Base-by-base conservation (phyloP, 495 filamentous ascomycete genomes). In the Glonium stellatum region DNA sequence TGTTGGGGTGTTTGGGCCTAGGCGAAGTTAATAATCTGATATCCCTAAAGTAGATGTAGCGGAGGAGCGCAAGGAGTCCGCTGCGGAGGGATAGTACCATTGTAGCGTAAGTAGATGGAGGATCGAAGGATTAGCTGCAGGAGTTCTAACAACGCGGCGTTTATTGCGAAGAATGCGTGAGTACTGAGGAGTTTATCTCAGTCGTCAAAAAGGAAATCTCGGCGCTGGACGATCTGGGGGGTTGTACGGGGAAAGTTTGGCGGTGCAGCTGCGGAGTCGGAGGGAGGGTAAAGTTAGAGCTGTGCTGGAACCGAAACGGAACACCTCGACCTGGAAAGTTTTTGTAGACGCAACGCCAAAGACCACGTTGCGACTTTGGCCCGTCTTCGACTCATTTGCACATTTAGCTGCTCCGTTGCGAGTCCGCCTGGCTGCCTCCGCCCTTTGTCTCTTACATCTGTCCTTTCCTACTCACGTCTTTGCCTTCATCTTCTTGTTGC, bases 1-100 rank as follows among this genome's bases (percentile, higher is more conserved):
- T 97, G 95, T 72, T 91, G 83, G 31, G 90, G 92, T 61, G 93
- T 98, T 86, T 98, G 93, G 27, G 87, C 87, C 92, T 98, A 65
- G 59, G 34, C 10, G 37, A 27, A 15, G 18, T 35, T 25, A 31
- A 31, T 25, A 54, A 15, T 58, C 25, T 47, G 42, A 22, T 47
- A 22, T 18, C 3, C n/a, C 21, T 5, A 18, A 47, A 31, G 27
- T 2, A 31, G 27, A 31, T 6, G 27, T 1, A 13, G 46, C n/a
- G 34, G 35, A 19, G 22, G 13, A 31, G 56, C 5, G 59, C 10
- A 46, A 15, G 22, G 37, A 2, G 25, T n/a, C 22, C 53, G 22
- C 13, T 15, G 54, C 15, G 35, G 49, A 39, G 21, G 27, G 36
- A 25, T 27, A 12, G 46, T 48, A 48, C 50, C 50, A 53, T 53